Evolutionary conservation across 345 rosid genomes (phyloP), one percentile per base, ranked within the genome.

Genomic region (Arabis alpina): DNA sequence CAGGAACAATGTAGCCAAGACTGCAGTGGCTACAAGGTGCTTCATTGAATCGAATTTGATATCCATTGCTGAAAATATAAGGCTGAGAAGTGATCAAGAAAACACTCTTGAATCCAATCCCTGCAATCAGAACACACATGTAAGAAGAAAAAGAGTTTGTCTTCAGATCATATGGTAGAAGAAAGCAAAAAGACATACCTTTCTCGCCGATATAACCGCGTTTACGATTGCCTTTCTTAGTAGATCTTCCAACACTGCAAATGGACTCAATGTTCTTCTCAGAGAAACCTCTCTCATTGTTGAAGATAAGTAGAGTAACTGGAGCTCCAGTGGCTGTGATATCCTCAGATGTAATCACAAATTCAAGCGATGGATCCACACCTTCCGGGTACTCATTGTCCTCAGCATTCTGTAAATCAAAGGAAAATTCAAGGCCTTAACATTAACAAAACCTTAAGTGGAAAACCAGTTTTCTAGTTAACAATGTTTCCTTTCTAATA

Each of bases 201-300:
- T 90, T 90, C 76, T 90, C 93, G 16, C 97, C 97, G 24, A 90
- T 86, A 16, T 84, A 86, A 32, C 96, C 93, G 4, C 76, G 74
- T 62, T 80, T 85, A 56, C 90, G 60, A 57, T 81, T 74, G 12
- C 87, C 93, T 80, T 83, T 86, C 82, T 90, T 90, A 2, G 93
- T 83, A 4, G 91, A 90, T 24, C 83, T 70, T 8, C 90, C 96
- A 27, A 86, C 86, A 51, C 84, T 82, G 76, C 88, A 87, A 10
- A 90, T 80, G 32, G 96, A 88, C 5, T 87, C 88, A 0, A 87
- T 82, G 51, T 90, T 87, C 44, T 73, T 81, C 0, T 81, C 48
- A 0, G 89, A 77, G 59, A 90, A 90, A 1, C 94, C 94, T 6
- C 61, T 82, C 75, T 90, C 97, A 0, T 88, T 90, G 48, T 90